These are phyloP conservation scores for Suhomyces atakaporum DNA, from an alignment of 1,139 yeast genomes.

Conservation along the genomic window DNA sequence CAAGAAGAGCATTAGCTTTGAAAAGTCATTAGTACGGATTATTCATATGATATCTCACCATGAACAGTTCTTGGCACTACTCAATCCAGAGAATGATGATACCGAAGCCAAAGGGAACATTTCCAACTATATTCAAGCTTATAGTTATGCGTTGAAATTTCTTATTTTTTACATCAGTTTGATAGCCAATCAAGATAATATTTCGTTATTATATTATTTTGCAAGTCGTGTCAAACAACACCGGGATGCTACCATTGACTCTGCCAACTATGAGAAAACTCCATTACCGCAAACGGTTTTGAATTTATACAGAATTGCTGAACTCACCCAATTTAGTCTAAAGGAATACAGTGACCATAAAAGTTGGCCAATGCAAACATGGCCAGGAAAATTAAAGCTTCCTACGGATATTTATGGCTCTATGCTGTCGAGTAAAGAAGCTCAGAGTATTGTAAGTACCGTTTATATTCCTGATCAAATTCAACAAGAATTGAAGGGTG, in stretches of 20 bases:
- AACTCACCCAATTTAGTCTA: slow-evolving; percentile 67
- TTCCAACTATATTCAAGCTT: slow-evolving; percentile 37
- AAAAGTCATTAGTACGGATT: slow-evolving; percentile 65
- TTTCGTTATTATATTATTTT: slow-evolving; percentile 72
- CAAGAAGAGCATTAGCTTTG: slow-evolving; percentile 51
- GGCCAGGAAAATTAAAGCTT: slow-evolving; percentile 76
- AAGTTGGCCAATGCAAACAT: slow-evolving; percentile 72
- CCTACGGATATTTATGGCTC: slow-evolving; percentile 67
- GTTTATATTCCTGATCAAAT: slow-evolving; percentile 52
- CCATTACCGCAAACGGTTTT: slow-evolving; percentile 28
- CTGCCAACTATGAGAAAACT: slow-evolving; percentile 33
- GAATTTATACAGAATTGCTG: slow-evolving; percentile 68
- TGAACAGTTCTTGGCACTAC: slow-evolving; percentile 58
- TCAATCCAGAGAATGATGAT: slow-evolving; percentile 20
- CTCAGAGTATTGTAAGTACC: slow-evolving; percentile 46
- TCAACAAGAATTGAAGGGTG: slow-evolving; percentile 29
- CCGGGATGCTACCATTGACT: slow-evolving; percentile 54
- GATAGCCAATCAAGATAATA: slow-evolving; percentile 65
- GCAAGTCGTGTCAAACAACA: slow-evolving; percentile 82
- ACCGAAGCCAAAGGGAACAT: slow-evolving; percentile 11
- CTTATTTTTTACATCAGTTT: slow-evolving; percentile 60
- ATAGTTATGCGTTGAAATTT: slow-evolving; percentile 57
- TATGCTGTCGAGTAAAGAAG: slow-evolving; percentile 48
- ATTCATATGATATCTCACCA: slow-evolving; percentile 77
- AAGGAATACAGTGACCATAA: slow-evolving; percentile 58